Conservation (phyloP, 345 rosid species). For the Pistacia vera region DNA sequence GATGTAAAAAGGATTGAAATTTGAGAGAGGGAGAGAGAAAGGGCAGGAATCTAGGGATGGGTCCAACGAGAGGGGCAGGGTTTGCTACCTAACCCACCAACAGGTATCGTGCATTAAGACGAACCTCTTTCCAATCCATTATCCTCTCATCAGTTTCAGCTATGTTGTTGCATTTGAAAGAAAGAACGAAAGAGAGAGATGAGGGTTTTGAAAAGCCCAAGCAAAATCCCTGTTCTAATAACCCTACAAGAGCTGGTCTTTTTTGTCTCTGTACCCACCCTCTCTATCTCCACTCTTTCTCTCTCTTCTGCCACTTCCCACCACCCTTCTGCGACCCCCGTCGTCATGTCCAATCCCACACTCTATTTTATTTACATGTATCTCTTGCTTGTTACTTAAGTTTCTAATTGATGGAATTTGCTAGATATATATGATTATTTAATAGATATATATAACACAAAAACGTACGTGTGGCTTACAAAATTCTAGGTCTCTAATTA, state of each 20-base stretch:
- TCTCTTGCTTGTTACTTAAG: too few relatives aligned
- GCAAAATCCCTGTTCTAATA: slow-evolving; percentile 18
- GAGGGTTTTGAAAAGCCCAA: slow-evolving; percentile 28
- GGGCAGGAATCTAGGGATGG: slow-evolving; percentile 57
- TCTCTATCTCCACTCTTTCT: slow-evolving; percentile 14
- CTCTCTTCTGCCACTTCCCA: slow-evolving; percentile 14
- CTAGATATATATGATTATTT: background rate
- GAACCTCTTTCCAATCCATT: slow-evolving; percentile 43
- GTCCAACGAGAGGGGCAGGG: slow-evolving; percentile 59
- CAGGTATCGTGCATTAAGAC: slow-evolving; percentile 57
- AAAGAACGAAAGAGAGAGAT: slow-evolving; percentile 6
- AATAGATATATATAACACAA: background rate
- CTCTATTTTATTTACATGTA: background rate
- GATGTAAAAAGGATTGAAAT: slow-evolving; percentile 29
- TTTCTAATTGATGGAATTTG: too few relatives aligned
- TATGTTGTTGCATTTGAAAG: slow-evolving; percentile 1
- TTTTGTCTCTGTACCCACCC: slow-evolving; percentile 26
- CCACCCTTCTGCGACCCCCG: slow-evolving; percentile 9
- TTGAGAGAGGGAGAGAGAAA: slow-evolving; percentile 10
- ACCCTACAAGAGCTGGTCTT: slow-evolving; percentile 37
- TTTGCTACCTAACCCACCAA: slow-evolving; percentile 79
- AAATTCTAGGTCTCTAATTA: background rate
- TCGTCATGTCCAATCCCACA: slow-evolving; percentile 16
- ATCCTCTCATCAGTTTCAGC: slow-evolving; percentile 34
- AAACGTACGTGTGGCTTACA: background rate